Conservation (phyloP, 2,329 filamentous ascomycete genomes). For the Colletotrichum musicola region DNA sequence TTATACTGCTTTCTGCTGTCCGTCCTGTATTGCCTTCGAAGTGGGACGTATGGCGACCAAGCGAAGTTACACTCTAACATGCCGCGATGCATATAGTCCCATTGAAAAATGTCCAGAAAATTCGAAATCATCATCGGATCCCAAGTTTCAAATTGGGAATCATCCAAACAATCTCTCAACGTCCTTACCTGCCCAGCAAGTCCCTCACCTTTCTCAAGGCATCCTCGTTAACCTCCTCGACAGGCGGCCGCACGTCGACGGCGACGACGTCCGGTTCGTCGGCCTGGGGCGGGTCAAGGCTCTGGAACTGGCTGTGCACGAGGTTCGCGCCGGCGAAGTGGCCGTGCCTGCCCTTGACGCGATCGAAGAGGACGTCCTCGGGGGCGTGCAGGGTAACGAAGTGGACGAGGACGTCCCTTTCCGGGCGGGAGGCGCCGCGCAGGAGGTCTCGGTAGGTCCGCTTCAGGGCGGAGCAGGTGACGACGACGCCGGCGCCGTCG, state of each 20-base stretch:
- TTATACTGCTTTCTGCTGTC: too few relatives aligned
- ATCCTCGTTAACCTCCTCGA: constrained; percentile 59
- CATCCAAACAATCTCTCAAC: neutral
- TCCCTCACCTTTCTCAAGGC: constrained; percentile 47
- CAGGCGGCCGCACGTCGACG: constrained; percentile 60
- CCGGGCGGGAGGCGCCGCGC: constrained; percentile 68
- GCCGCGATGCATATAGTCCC: too few relatives aligned
- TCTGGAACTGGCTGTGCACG: constrained; percentile 78
- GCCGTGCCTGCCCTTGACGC: constrained; percentile 72
- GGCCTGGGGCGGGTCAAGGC: constrained; percentile 72
- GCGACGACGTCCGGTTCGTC: constrained; percentile 68
- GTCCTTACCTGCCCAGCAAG: neutral
- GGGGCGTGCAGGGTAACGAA: constrained; percentile 79
- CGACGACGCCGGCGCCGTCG: constrained; percentile 70
- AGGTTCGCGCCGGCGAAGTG: constrained; percentile 84
- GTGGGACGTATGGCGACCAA: too few relatives aligned
- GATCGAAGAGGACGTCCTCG: constrained; percentile 71
- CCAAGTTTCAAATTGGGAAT: too few relatives aligned
- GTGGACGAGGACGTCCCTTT: constrained; percentile 70
- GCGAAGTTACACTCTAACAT: too few relatives aligned
- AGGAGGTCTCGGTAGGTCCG: constrained; percentile 80
- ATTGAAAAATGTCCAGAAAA: too few relatives aligned
- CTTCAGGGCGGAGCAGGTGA: constrained; percentile 85
- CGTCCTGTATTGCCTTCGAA: too few relatives aligned
- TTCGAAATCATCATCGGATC: too few relatives aligned